Base-by-base conservation (phyloP, 805 yeast species). In the Kodamaea kakaduensis region DNA sequence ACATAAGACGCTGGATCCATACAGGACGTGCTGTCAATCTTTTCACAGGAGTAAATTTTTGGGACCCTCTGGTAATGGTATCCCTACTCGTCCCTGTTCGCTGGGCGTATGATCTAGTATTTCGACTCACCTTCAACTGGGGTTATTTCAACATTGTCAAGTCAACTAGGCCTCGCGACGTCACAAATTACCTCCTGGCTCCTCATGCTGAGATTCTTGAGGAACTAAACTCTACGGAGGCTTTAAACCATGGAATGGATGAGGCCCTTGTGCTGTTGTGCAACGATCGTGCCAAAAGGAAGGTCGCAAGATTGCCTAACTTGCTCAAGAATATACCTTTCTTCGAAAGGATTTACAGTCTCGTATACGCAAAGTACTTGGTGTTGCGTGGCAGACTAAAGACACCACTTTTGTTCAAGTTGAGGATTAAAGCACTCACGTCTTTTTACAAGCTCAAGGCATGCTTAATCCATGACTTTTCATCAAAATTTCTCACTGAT, bases 91-190 rank as follows among this genome's bases (percentile, higher is more conserved):
- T 63, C 5, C 71, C 71, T 0, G 34, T 48, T 6, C 46, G 72
- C 25, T 62, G 69, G 64, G 37, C 43, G 8, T 67, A 67, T 38
- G 69, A 61, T 39, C 18, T 63, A 7, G 24, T 57, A 15, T 61
- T 51, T 40, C 44, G 66, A 9, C 29, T 61, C 17, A 56, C 66
- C 0, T 31, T 63, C 17, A 67, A 67, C 47, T 45, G 58, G 25
- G 20, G 48, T 2, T 59, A 64, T 40, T 63, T 65, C 29, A 45
- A 56, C 32, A 32, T 61, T 9, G 44, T 57, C 10, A 42, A 56
- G 46, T 42, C 47, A 2, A 43, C 51, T 1, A 47, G 58, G 22
- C 67, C 69, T 2, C 40, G 66, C 22, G 59, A 51, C 14, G 52
- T 67, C 29, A 60, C 64, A 25, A 61, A 65, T 45, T 45, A 44